Conservation (phyloP, 495 filamentous ascomycete genomes). For the Penicillium maclennaniae region DNA sequence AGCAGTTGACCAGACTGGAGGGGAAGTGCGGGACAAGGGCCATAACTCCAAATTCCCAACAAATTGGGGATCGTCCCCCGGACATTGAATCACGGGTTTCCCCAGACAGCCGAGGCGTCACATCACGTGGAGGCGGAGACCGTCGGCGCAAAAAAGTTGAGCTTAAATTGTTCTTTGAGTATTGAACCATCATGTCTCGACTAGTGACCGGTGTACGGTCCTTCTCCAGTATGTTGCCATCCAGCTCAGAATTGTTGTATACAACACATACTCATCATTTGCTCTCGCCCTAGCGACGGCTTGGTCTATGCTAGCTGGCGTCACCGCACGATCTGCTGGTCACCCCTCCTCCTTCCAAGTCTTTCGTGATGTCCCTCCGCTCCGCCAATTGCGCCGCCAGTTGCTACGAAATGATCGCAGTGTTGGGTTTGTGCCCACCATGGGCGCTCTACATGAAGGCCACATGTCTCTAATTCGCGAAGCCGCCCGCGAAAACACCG, state of each 20-base stretch:
- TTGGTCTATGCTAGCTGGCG: conserved; percentile 25
- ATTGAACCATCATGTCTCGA: conserved; percentile 23
- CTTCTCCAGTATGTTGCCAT: conserved; percentile 25
- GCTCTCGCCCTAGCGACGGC: conserved; percentile 17
- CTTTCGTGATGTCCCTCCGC: conserved; percentile 64
- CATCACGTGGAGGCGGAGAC: conserved; percentile 10
- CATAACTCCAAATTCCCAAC: conserved; percentile 29
- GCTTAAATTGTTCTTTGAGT: not conserved
- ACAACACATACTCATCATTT: conserved; percentile 15
- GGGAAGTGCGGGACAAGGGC: conserved; percentile 10
- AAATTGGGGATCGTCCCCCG: conserved; percentile 26
- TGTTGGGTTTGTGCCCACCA: conserved; percentile 89
- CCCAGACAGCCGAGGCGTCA: conserved; percentile 14
- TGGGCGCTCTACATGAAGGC: conserved; percentile 92
- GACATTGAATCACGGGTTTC: conserved; percentile 14
- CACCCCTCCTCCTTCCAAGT: conserved; percentile 54
- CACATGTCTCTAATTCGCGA: conserved; percentile 84
- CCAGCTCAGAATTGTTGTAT: conserved; percentile 8
- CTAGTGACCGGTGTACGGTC: conserved; percentile 23
- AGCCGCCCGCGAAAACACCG: conserved; percentile 77
- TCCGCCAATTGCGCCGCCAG: conserved; percentile 68
- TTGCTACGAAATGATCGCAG: conserved; percentile 64
- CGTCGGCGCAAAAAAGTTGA: not conserved
- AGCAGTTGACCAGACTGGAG: not conserved
- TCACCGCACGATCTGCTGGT: conserved; percentile 22